These are phyloP conservation scores for Paracoccidioides brasiliensis DNA, from an alignment of 2,329 filamentous ascomycete genomes.

Conservation along the genomic window DNA sequence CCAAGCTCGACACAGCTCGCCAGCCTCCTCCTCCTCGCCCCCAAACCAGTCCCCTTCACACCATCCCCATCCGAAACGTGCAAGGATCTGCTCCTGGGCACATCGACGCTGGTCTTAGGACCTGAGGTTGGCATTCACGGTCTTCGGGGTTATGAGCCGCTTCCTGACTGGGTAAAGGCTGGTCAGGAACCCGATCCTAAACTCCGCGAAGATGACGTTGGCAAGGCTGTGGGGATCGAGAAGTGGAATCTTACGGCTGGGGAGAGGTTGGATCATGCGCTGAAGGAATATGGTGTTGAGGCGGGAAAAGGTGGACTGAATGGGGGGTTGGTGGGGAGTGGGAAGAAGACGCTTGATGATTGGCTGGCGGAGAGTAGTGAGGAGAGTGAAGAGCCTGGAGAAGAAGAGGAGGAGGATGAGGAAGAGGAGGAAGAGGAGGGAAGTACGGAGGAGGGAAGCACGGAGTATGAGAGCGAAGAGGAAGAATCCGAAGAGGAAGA, in stretches of 20 bases:
- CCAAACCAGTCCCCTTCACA: slow-evolving; percentile 83
- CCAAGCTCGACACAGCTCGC: slow-evolving; percentile 70
- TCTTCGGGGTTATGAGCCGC: slow-evolving; percentile 60
- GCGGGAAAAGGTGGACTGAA: slow-evolving; percentile 13
- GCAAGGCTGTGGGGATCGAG: slow-evolving; percentile 23
- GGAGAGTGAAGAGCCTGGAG: slow-evolving; percentile 43
- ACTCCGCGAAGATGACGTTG: slow-evolving; percentile 49
- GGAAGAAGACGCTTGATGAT: slow-evolving; percentile 76
- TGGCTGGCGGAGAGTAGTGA: slow-evolving; percentile 82
- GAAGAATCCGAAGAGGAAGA: slow-evolving; percentile 30
- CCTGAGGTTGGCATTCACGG: slow-evolving; percentile 60
- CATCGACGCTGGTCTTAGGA: slow-evolving; percentile 71
- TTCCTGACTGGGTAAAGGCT: slow-evolving; percentile 74
- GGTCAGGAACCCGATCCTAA: slow-evolving; percentile 67
- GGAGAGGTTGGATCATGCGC: slow-evolving; percentile 30
- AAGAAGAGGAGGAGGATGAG: slow-evolving; percentile 38
- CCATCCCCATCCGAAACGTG: slow-evolving; percentile 79
- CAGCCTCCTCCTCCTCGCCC: slow-evolving; percentile 76
- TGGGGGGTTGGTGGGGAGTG: slow-evolving; percentile 22
- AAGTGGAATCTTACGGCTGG: slow-evolving; percentile 40
- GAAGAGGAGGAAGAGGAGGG: slow-evolving; percentile 32
- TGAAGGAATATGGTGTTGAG: slow-evolving; percentile 28
- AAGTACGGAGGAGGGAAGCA: no score
- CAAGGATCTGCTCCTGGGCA: slow-evolving; percentile 66
- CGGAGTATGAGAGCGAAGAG: slow-evolving; percentile 26